Base-by-base conservation (phyloP, 768 basidiomycete genomes). In the Hypholoma fasciculare region DNA sequence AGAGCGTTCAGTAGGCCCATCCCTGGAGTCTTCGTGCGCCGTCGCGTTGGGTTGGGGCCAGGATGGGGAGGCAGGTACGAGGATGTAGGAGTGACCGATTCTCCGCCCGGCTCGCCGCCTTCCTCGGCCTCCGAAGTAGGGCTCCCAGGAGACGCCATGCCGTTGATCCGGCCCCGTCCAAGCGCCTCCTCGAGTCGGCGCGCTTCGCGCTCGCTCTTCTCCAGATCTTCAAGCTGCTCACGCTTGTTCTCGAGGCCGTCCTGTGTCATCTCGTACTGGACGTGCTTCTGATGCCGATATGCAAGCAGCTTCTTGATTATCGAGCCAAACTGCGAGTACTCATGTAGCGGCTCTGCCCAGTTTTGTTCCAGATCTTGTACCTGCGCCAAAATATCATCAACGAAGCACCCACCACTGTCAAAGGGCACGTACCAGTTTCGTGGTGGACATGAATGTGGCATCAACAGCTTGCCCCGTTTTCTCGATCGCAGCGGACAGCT, bases 401-500 rank as follows among this genome's bases (percentile, higher is more conserved):
- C 30, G 30, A 34, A 34, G 30, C 30, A 34, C 30, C 30, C 30
- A 34, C 30, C 9, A 34, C 30, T 23, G 20, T 23, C 20, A 27
- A 14, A n/a, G 9, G 9, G 30, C 23, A 20, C 88, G 67, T 62
- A 95, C 95, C 62, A 98, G 81, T 70, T 86, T 86, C 30, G 92
- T 90, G 20, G 97, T 97, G 6, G 92, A 90, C 74, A 98, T 85
- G 71, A 94, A 98, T 9, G 94, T 96, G 3, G 90, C 82, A 73
- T 99, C 97, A 46, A 94, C 85, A 14, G 97, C 97, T 72, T 98
- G 96, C 1, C 97, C 97, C 0, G 95, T 95, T 76, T 93, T 96
- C 78, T 99, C 97, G 61, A 98, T 85, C 8, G 96, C 92, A 57
- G 82, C 72, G n/a, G 92, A 85, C 19, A 96, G 75, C 37, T 79